Evolutionary conservation across 202 grass and related monocot species (phyloP).

Genomic region (Schoenoplectus tabernaemontani): DNA sequence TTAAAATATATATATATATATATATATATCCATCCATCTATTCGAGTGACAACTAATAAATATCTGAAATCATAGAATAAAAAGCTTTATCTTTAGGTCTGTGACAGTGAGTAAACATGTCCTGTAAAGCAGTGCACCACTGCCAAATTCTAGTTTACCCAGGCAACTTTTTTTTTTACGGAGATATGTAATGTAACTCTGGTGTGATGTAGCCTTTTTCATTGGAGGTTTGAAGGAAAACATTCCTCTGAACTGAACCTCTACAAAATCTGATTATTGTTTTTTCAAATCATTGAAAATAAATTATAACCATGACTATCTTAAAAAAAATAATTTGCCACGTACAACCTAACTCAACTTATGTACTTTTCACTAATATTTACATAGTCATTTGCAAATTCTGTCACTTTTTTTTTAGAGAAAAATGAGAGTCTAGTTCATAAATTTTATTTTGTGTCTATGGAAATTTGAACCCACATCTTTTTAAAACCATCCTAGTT

Average conservation of each 20-base stretch:
- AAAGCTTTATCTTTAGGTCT: too few species aligned
- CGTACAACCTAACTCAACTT: neutral
- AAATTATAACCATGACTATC: neutral
- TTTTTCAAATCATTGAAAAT: neutral
- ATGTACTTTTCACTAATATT: neutral
- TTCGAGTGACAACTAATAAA: too few species aligned
- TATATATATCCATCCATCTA: too few species aligned
- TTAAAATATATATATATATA: too few species aligned
- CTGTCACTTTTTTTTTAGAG: too few species aligned
- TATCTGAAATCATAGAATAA: too few species aligned
- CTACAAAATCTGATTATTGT: neutral
- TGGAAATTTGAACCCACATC: too few species aligned
- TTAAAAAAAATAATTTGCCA: neutral
- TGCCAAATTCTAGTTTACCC: neutral
- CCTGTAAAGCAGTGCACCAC: neutral
- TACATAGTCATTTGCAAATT: too few species aligned
- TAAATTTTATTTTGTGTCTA: too few species aligned
- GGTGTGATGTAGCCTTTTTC: neutral
- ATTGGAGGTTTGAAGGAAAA: neutral
- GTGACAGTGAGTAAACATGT: conserved; percentile 2
- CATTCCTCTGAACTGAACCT: neutral
- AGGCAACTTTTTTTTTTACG: neutral
- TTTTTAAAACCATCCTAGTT: too few species aligned
- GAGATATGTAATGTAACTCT: neutral
- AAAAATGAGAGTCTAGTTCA: too few species aligned